Conservation (phyloP, 2,329 filamentous ascomycete species). For the Alternaria sp. region DNA sequence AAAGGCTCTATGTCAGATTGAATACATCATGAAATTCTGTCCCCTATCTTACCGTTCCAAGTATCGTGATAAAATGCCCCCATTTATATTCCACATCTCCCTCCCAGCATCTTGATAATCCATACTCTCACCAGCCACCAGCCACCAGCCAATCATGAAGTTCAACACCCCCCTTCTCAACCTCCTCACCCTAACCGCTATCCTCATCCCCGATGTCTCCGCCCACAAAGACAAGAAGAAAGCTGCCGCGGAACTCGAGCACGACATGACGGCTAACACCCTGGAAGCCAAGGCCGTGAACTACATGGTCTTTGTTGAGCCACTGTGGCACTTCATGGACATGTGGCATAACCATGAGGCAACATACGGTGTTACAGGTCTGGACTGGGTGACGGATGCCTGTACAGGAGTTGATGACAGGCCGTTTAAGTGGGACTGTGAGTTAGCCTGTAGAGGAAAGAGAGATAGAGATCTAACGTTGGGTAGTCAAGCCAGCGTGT, state of each 20-base stretch:
- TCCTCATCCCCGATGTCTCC: neutral
- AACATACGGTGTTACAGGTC: neutral
- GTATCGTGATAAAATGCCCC: neutral
- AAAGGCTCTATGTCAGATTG: neutral
- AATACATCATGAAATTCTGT: neutral
- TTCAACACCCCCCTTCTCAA: neutral
- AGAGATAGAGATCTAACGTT: neutral
- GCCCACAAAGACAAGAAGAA: neutral
- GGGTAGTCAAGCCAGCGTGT: neutral
- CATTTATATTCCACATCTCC: neutral
- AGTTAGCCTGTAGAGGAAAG: neutral
- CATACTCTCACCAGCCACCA: neutral
- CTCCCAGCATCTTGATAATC: neutral
- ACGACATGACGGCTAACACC: neutral
- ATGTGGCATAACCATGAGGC: neutral
- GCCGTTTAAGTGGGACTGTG: constrained; percentile 2
- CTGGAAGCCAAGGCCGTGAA: neutral
- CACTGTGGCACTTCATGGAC: neutral
- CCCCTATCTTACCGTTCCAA: neutral
- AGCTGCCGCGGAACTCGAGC: neutral
- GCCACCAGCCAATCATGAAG: neutral
- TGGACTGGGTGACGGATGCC: neutral
- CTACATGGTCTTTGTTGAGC: neutral
- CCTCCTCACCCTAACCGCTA: neutral
- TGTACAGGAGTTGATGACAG: neutral